phyloP scores from a whole-genome alignment of 2,329 filamentous ascomycete species.

The Pseudogymnoascus sp. region DNA sequence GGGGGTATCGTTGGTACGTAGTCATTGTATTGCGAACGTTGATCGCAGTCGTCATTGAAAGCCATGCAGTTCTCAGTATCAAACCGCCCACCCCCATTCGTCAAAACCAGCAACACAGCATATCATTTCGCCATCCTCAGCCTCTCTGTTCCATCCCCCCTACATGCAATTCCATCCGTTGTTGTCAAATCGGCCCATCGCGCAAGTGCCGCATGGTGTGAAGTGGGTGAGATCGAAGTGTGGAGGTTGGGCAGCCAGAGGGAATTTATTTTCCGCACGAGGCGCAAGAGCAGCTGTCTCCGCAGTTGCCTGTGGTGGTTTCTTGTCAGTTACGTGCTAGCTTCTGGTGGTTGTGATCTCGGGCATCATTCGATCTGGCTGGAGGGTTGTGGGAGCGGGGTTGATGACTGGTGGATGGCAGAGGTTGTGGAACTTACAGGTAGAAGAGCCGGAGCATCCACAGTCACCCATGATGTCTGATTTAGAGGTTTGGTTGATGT shows the following conservation, averaged over 20 bases:
- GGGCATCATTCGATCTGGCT: neutral
- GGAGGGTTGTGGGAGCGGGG: neutral
- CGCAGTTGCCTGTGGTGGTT: neutral
- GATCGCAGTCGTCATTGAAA: conserved; percentile 9
- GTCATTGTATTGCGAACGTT: conserved; percentile 8
- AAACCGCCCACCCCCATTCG: conserved; percentile 6
- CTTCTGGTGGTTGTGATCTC: neutral
- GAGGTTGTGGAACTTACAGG: conserved; percentile 3
- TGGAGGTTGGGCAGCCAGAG: conserved; percentile 1
- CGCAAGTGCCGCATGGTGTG: neutral
- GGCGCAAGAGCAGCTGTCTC: conserved; percentile 4
- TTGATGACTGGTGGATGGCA: neutral
- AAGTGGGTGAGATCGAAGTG: neutral
- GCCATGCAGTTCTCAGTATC: neutral
- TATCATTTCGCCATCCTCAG: neutral
- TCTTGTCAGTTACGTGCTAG: conserved; percentile 4
- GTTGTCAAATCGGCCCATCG: neutral
- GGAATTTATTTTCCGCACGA: conserved; percentile 8
- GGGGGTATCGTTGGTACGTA: neutral
- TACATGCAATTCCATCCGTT: neutral
- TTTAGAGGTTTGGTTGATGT: neutral
- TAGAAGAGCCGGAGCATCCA: conserved; percentile 9
- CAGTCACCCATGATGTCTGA: conserved; percentile 10
- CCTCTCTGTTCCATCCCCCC: neutral
- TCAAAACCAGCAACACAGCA: neutral